Evolutionary conservation across 768 basidiomycete species (phyloP).

Genomic region (Lepiota brunneoincarnata): DNA sequence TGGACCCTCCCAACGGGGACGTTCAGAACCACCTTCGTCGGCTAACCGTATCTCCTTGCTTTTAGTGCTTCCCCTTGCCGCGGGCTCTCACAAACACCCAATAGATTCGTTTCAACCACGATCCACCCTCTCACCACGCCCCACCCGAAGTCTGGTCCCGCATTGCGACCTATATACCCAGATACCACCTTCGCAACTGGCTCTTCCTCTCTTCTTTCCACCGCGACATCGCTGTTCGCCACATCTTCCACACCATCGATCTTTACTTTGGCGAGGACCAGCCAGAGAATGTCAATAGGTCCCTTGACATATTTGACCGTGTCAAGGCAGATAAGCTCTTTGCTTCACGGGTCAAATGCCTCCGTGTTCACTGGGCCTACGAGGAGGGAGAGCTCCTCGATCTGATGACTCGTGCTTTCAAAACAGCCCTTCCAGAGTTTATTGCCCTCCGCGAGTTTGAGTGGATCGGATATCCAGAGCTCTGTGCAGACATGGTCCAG

Average conservation of each 20-base stretch:
- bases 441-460: slow-evolving; percentile 61
- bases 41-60: slow-evolving; percentile 39
- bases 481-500: slow-evolving; percentile 66
- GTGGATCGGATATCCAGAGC: slow-evolving; percentile 74
- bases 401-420: slow-evolving; percentile 61
- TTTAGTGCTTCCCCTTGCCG: background rate
- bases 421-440: slow-evolving; percentile 61
- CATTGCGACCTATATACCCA: slow-evolving; percentile 59
- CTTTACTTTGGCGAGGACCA: slow-evolving; percentile 66
- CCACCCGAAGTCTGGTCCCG: slow-evolving; percentile 70
- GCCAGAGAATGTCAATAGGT: slow-evolving; percentile 52
- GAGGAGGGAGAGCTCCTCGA: slow-evolving; percentile 69
- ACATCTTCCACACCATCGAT: slow-evolving; percentile 67
- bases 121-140: slow-evolving; percentile 58
- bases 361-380: slow-evolving; percentile 67
- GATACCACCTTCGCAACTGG: slow-evolving; percentile 69
- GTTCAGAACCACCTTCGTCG: slow-evolving; percentile 48
- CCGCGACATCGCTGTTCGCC: slow-evolving; percentile 59
- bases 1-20: slow-evolving; percentile 59
- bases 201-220: slow-evolving; percentile 63
- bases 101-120: slow-evolving; percentile 51
- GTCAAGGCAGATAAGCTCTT: slow-evolving; percentile 62
- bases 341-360: slow-evolving; percentile 54
- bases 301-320: slow-evolving; percentile 65
- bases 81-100: slow-evolving; percentile 8